phyloP scores from a whole-genome alignment of 176 grass and related monocot genomes.

The Triticum dicoccoides region DNA sequence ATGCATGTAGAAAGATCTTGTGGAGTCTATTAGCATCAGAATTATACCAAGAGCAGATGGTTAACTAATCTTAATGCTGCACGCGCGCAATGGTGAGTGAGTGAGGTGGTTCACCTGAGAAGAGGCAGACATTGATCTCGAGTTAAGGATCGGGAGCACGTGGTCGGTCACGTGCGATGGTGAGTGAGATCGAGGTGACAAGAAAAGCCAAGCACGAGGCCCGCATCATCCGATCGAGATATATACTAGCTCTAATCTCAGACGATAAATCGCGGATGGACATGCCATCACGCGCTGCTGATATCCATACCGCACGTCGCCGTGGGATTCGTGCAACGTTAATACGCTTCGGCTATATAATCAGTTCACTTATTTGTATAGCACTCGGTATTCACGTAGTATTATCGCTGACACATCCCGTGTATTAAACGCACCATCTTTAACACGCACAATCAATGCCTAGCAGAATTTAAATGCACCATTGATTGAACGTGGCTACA shows the following conservation, averaged over 20 bases:
- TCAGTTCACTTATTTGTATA: too few species aligned
- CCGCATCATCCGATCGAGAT: slow-evolving; percentile 16
- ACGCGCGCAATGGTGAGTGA: background rate
- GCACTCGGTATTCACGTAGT: too few species aligned
- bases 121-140: slow-evolving; percentile 26
- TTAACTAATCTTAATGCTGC: background rate
- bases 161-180: background rate
- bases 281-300: too few species aligned
- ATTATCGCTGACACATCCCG: too few species aligned
- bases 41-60: background rate
- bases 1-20: background rate
- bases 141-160: background rate
- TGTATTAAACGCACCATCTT: too few species aligned
- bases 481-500: too few species aligned
- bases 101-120: slow-evolving; percentile 18
- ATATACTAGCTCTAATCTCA: background rate
- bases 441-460: too few species aligned
- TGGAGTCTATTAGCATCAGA: background rate
- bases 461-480: too few species aligned
- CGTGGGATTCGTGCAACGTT: too few species aligned
- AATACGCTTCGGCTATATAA: too few species aligned
- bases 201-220: slow-evolving; percentile 19
- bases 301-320: too few species aligned
- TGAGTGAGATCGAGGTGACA: background rate
- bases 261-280: too few species aligned